Conservation (phyloP, 2,329 filamentous ascomycete species). For the Coniella lustricola region DNA sequence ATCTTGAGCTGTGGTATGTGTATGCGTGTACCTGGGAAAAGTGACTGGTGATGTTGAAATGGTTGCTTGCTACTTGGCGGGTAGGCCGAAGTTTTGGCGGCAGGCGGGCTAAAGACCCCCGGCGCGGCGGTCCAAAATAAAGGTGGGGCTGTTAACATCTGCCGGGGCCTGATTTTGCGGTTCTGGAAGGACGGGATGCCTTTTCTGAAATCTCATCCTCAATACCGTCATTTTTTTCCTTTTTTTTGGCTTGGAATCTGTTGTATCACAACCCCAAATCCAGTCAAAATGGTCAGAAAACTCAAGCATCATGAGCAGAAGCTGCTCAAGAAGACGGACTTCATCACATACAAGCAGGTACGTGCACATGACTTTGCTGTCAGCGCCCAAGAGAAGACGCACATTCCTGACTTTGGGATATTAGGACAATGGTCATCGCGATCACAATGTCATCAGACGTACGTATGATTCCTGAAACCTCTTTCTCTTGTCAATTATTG, state of each 20-base stretch:
- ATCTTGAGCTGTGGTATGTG: slow-evolving; percentile 4
- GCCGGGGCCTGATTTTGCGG: slow-evolving; percentile 7
- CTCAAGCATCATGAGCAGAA: slow-evolving; percentile 97
- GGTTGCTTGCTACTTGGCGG: background rate
- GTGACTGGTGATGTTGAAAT: background rate
- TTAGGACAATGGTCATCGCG: slow-evolving; percentile 72
- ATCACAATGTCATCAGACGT: slow-evolving; percentile 68
- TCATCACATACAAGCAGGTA: slow-evolving; percentile 80
- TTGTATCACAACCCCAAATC: background rate
- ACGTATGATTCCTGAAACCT: background rate
- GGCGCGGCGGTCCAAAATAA: background rate
- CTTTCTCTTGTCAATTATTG: background rate
- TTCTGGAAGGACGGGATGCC: slow-evolving; percentile 15
- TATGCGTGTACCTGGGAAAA: background rate
- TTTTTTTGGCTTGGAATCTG: slow-evolving; percentile 12
- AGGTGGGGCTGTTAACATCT: slow-evolving; percentile 5
- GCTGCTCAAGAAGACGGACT: slow-evolving; percentile 88
- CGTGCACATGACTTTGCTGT: background rate
- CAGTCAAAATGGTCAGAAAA: slow-evolving; percentile 74
- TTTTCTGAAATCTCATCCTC: background rate
- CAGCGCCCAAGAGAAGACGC: background rate
- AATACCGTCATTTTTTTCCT: slow-evolving; percentile 2
- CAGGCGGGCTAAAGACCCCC: slow-evolving; percentile 1
- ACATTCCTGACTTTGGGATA: background rate
- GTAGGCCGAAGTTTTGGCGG: slow-evolving; percentile 12